Base-by-base conservation (phyloP, 129 eudicot species). In the Silybum marianum region DNA sequence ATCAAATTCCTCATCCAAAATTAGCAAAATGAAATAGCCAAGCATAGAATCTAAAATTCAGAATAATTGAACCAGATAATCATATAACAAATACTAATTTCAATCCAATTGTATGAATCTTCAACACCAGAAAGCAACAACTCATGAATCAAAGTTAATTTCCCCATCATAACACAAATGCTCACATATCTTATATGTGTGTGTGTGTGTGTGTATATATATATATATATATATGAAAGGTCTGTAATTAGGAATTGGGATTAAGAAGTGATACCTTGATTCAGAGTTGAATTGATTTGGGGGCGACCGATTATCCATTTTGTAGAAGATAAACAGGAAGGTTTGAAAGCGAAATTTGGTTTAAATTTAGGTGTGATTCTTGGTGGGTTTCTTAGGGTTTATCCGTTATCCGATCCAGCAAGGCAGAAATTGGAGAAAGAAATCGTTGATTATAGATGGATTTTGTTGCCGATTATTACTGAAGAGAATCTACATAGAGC, bases 401-500 rank as follows among this genome's bases (percentile, higher is more conserved):
- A 81, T 81, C 74, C 79, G 85, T 74, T 81, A 74, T 74, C 80
- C 18, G 80, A 68, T 74, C 25, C 80, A 81, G 80, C 80, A 66
- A 81, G 40, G 25, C 70, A 25, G 81, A 78, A 67, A 65, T 44
- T 51, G 69, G 67, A 67, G 48, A 9, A 32, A 81, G 54, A 81
- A 65, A 81, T 44, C 62, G 85, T 81, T 71, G 75, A 81, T 63
- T 42, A 65, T 58, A 65, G 16, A 68, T n/a, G 60, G 39, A 23
- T 10, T 10, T 78, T 36, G 3, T 78, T 66, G 78, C 24, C 76
- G 6, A 69, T 22, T 80, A 24, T 80, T 16, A 71, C 77, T 80
- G 38, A 0, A 39, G 78, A 72, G 73, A 80, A 80, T 80, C 48
- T 80, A 63, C 54, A 51, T 77, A 39, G 40, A 77, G 39, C 63